Percentiles rank a stretch among this genome's conserved stretches.
Evolutionary conservation across 805 yeast species (phyloP).

Genomic region (Candida awuae): DNA sequence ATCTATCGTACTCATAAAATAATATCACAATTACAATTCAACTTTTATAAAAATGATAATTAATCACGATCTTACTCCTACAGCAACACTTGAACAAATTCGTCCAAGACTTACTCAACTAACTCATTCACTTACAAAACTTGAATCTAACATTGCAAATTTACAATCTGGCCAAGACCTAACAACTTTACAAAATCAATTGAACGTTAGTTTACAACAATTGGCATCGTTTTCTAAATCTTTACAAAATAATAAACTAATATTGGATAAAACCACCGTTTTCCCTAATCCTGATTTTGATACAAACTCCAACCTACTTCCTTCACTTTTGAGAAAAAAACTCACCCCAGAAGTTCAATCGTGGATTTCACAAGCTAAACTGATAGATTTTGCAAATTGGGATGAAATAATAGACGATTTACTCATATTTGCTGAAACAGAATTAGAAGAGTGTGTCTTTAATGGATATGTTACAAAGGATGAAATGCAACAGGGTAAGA

Average conservation of each 20-base stretch:
- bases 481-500: conserved; percentile 32
- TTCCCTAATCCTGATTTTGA: conserved; percentile 85
- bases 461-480: conserved; percentile 51
- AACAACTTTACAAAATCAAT: conserved; percentile 74
- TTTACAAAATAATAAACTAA: conserved; percentile 50
- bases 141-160: conserved; percentile 47
- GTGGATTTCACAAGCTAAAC: conserved; percentile 47
- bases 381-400: background rate
- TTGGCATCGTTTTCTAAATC: conserved; percentile 68
- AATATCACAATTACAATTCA: background rate
- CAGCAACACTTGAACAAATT: conserved; percentile 53
- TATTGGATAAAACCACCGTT: conserved; percentile 59
- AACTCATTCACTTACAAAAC: conserved; percentile 50
- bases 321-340: conserved; percentile 81
- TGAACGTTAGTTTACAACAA: conserved; percentile 77
- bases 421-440: conserved; percentile 41
- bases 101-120: conserved; percentile 55
- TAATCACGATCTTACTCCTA: conserved; percentile 42
- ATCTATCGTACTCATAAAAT: background rate
- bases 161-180: conserved; percentile 25
- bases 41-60: background rate
- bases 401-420: conserved; percentile 72
- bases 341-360: conserved; percentile 83
- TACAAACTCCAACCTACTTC: conserved; percentile 72
- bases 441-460: conserved; percentile 50